Percentiles rank a stretch among this genome's conserved stretches.
Conservation (phyloP, 2,329 filamentous ascomycete genomes). For the Elsinoe batatas region DNA sequence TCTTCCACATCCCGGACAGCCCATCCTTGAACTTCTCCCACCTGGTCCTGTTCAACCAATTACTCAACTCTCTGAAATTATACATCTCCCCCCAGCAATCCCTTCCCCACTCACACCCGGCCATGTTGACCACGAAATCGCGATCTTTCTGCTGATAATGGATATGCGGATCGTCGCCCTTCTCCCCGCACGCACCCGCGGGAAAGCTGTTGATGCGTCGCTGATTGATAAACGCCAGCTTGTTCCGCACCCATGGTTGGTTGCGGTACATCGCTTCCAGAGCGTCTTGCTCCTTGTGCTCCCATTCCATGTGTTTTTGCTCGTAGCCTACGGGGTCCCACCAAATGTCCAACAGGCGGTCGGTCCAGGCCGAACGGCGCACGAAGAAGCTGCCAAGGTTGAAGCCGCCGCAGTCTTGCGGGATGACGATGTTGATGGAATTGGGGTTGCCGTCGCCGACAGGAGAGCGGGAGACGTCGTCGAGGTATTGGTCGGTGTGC, state of each 20-base stretch:
- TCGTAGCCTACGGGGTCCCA: constrained; percentile 98
- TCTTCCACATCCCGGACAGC: constrained; percentile 30
- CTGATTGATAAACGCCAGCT: constrained; percentile 81
- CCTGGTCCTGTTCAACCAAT: constrained; percentile 70
- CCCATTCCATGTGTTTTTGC: constrained; percentile 98
- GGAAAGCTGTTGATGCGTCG: constrained; percentile 93
- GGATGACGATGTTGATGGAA: constrained; percentile 78
- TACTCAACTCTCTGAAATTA: constrained; percentile 82
- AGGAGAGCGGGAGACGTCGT: constrained; percentile 59
- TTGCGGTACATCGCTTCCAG: constrained; percentile 83
- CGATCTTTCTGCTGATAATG: constrained; percentile 80
- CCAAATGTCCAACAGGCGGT: constrained; percentile 88
- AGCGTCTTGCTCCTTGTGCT: constrained; percentile 96
- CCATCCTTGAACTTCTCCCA: constrained; percentile 60
- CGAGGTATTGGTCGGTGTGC: constrained; percentile 57
- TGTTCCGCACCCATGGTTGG: constrained; percentile 85
- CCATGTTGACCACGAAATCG: constrained; percentile 97
- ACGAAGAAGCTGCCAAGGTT: constrained; percentile 95
- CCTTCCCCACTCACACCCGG: constrained; percentile 89
- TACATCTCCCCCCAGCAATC: constrained; percentile 99
- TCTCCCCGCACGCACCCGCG: constrained; percentile 73
- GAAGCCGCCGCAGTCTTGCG: constrained; percentile 92
- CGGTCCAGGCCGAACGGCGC: constrained; percentile 75
- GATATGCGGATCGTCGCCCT: constrained; percentile 59
- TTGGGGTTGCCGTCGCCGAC: constrained; percentile 65